Percentiles rank a stretch among this genome's conserved stretches.
These are phyloP conservation scores for Casuarina cunninghamiana DNA, from an alignment of 306 rosid species.

Conservation along the genomic window DNA sequence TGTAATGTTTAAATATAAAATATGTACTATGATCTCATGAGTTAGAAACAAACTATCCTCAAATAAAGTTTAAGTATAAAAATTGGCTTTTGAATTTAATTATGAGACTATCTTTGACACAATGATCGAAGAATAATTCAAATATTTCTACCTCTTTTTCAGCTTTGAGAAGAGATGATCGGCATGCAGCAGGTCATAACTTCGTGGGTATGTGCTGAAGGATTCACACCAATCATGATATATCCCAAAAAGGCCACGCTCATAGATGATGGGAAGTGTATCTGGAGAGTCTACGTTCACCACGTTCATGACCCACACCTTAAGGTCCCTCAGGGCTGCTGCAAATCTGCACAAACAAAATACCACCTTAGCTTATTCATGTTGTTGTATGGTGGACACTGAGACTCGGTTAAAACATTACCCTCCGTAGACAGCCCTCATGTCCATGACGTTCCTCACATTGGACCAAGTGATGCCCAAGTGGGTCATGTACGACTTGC, in stretches of 20 bases:
- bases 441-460: constrained; percentile 90
- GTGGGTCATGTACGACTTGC: constrained; percentile 52
- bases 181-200: constrained; percentile 85
- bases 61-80: too few relatives aligned
- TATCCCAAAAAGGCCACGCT: constrained; percentile 91
- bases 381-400: not conserved
- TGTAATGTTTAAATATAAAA: too few relatives aligned
- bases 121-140: not conserved
- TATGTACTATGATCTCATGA: too few relatives aligned
- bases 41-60: too few relatives aligned
- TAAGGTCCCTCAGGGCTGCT: constrained; percentile 71
- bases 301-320: constrained; percentile 85
- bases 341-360: constrained; percentile 65
- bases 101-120: not conserved
- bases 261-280: constrained; percentile 86
- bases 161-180: constrained; percentile 83
- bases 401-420: constrained; percentile 13
- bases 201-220: constrained; percentile 87
- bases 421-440: constrained; percentile 97
- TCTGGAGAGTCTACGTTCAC: constrained; percentile 82
- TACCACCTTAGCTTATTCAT: not conserved
- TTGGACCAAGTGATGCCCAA: constrained; percentile 76
- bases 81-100: not conserved
- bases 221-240: constrained; percentile 98
- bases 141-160: constrained; percentile 54